These are phyloP conservation scores for Rosa hybrid DNA, from an alignment of 331 rosid genomes.

Conservation along the genomic window DNA sequence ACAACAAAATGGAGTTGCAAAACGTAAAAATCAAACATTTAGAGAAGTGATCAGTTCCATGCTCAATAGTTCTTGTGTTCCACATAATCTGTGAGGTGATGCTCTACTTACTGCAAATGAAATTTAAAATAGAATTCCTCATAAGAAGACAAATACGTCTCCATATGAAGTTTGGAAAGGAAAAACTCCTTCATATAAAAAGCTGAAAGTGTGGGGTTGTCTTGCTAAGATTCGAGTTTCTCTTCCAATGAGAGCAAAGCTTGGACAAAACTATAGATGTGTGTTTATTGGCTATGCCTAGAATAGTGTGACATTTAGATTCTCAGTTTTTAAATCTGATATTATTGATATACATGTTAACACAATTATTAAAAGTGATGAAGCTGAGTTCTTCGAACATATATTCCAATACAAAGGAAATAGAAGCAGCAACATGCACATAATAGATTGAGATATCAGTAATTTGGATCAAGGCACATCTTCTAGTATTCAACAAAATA, in stretches of 20 bases:
- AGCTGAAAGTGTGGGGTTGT: neutral
- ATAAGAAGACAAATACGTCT: neutral
- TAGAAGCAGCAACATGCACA: neutral
- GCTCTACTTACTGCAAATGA: neutral
- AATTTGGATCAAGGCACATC: neutral
- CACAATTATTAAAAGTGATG: neutral
- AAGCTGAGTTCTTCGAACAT: neutral
- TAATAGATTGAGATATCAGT: neutral
- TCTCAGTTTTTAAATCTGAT: neutral
- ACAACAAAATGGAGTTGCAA: neutral
- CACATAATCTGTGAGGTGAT: neutral
- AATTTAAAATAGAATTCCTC: neutral
- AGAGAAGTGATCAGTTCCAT: neutral
- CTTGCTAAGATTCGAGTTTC: neutral
- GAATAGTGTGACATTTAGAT: neutral
- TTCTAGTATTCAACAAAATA: neutral
- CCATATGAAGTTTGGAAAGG: neutral
- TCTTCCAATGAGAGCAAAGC: neutral
- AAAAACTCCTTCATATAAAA: neutral
- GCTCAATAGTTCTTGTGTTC: neutral
- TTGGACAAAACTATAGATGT: neutral
- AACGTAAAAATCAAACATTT: neutral
- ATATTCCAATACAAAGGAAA: neutral
- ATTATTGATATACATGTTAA: neutral
- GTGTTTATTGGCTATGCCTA: neutral